Evolutionary conservation across 148 eudicot species (phyloP), one percentile per base, ranked within the genome.

Genomic region (Rhododendron henanense): DNA sequence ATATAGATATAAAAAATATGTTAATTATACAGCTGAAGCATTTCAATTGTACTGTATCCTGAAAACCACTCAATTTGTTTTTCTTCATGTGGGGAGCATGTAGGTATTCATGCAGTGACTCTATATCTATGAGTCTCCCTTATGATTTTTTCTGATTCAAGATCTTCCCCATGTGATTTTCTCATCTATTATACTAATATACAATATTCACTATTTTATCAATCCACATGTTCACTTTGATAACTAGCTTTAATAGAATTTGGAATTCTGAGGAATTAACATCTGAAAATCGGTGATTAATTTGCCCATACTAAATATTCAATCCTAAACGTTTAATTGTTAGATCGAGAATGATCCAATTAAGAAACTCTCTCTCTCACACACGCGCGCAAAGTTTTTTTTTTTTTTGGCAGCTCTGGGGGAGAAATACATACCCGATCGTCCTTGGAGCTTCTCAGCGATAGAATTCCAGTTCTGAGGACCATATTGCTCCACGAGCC

Each of bases 401-500:
- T 16, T 2, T 3, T 55, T 55, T 47, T 47, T 1, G 67, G 44
- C 0, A 59, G 21, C 4, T 35, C 5, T 37, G 2, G n/a, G 2
- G 82, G 41, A 35, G 9, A 74, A 28, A 82, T 57, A 57, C 19
- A 53, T 82, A 94, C 98, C 98, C 85, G 98, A 97, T 95, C 99
- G 92, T 87, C 99, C 98, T 92, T 93, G 96, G 85, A 97, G 95
- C 90, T 95, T 97, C 44, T 95, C 96, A 69, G 99, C 98, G 75
- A 95, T 95, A 78, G 98, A 93, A 79, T 97, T 97, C 99, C 98
- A 95, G 76, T 97, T 97, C 39, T 95, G 99, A 61, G 99, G 98
- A 19, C 99, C 99, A 55, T 88, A 93, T 84, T 90, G 90, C 74
- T 93, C 94, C 51, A 97, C 99, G 2, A 95, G 96, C 86, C 90